phyloP scores from a whole-genome alignment of 768 basidiomycete genomes.

The Psilocybe cubensis region DNA sequence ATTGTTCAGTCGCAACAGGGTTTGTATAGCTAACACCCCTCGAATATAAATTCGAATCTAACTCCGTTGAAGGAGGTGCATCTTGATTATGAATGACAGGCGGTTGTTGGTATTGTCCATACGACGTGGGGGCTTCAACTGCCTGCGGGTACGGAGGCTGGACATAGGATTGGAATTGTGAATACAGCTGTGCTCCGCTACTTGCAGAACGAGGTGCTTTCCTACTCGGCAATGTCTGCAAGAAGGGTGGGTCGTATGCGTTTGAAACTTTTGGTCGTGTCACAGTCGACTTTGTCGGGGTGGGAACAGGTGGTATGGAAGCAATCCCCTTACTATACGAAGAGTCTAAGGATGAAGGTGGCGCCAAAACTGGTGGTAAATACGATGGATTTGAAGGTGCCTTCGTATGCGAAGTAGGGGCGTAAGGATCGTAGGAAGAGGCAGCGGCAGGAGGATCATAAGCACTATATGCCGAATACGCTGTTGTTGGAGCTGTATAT shows the following conservation, averaged over 20 bases:
- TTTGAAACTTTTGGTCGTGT: conserved; percentile 68
- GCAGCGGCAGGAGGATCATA: conserved; percentile 13
- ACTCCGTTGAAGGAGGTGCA: not conserved
- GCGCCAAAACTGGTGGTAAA: not conserved
- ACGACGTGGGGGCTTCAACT: not conserved
- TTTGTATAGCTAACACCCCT: not conserved
- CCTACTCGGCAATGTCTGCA: conserved; percentile 35
- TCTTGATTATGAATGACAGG: not conserved
- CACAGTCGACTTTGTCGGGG: conserved; percentile 43
- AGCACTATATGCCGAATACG: conserved; percentile 11
- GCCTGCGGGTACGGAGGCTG: conserved; percentile 1
- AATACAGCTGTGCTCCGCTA: not conserved
- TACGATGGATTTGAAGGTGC: conserved; percentile 3
- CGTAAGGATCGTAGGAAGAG: conserved; percentile 2
- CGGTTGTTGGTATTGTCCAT: conserved; percentile 4
- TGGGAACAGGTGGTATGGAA: conserved; percentile 35
- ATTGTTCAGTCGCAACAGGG: not conserved
- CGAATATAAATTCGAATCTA: not conserved
- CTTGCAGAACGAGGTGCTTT: conserved; percentile 11
- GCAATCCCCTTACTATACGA: not conserved
- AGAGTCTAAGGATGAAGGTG: not conserved
- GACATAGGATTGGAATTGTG: conserved; percentile 6
- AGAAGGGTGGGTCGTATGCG: conserved; percentile 80
- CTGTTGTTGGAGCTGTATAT: conserved; percentile 4
- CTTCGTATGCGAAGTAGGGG: not conserved